Evolutionary conservation across 2,329 filamentous ascomycete genomes (phyloP).

Genomic region (Colletotrichum liaoningense): DNA sequence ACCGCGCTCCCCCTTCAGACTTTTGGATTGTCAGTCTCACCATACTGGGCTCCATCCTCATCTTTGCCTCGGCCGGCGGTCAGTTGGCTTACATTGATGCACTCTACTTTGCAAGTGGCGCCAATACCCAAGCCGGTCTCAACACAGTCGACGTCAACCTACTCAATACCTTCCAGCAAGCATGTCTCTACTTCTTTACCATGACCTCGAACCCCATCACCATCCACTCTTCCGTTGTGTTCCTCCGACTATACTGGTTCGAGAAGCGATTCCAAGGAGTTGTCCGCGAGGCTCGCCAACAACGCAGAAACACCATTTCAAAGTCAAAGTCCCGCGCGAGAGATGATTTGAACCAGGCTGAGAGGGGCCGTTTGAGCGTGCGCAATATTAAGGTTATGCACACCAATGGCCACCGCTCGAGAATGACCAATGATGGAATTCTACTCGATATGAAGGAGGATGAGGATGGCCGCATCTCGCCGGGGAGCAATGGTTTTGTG

Average conservation of each 20-base stretch:
- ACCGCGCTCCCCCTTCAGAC: slow-evolving; percentile 59
- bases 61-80: slow-evolving; percentile 72
- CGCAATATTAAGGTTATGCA: slow-evolving; percentile 76
- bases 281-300: slow-evolving; percentile 75
- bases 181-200: slow-evolving; percentile 77
- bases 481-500: slow-evolving; percentile 35
- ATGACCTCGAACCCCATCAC: slow-evolving; percentile 86
- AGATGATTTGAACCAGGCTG: slow-evolving; percentile 59
- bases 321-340: slow-evolving; percentile 67
- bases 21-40: slow-evolving; percentile 82
- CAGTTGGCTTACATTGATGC: slow-evolving; percentile 84
- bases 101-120: slow-evolving; percentile 86
- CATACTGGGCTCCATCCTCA: slow-evolving; percentile 79
- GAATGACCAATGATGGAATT: slow-evolving; percentile 72
- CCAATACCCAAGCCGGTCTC: slow-evolving; percentile 91
- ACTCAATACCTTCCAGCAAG: slow-evolving; percentile 78
- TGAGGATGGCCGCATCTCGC: slow-evolving; percentile 39
- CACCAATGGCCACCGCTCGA: slow-evolving; percentile 61
- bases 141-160: slow-evolving; percentile 81
- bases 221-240: slow-evolving; percentile 87
- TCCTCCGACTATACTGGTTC: slow-evolving; percentile 96
- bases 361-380: slow-evolving; percentile 65
- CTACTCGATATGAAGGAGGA: slow-evolving; percentile 56
- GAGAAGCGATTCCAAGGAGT: slow-evolving; percentile 93
- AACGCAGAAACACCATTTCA: slow-evolving; percentile 71